These are phyloP conservation scores for Pseudocercospora fuligena DNA, from an alignment of 2,329 filamentous ascomycete species.

Conservation along the genomic window DNA sequence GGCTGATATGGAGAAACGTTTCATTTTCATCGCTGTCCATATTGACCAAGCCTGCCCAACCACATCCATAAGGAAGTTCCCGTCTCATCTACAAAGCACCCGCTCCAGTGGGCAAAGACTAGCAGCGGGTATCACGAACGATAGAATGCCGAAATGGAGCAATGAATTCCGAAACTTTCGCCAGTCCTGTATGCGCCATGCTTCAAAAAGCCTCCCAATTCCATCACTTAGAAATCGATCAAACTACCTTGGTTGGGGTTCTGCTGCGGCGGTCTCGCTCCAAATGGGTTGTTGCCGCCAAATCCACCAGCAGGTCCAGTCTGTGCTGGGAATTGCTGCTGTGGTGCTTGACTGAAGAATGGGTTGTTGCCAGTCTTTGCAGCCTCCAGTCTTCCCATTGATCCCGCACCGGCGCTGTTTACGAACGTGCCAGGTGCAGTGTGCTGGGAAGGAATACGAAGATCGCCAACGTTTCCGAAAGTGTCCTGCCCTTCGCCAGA, in stretches of 20 bases:
- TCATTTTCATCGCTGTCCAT: neutral
- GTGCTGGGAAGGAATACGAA: conserved; percentile 94
- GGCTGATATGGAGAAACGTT: neutral
- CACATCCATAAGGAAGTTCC: neutral
- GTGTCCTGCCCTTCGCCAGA: conserved; percentile 94
- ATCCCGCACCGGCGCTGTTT: conserved; percentile 87
- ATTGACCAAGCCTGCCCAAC: neutral
- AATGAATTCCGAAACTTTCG: neutral
- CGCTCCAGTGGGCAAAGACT: conserved; percentile 9
- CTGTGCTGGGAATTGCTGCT: conserved; percentile 55
- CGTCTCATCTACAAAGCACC: conserved; percentile 5
- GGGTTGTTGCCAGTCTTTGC: conserved; percentile 80
- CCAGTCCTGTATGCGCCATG: conserved; percentile 9
- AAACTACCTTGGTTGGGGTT: conserved; percentile 56
- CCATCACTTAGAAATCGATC: conserved; percentile 58
- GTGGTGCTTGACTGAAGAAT: conserved; percentile 70
- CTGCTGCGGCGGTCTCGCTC: conserved; percentile 52
- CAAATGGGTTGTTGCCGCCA: conserved; percentile 61
- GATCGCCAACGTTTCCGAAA: conserved; percentile 94
- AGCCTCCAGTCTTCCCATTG: conserved; percentile 69
- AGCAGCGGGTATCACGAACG: conserved; percentile 10
- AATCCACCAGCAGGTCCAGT: conserved; percentile 52
- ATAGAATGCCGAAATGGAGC: neutral
- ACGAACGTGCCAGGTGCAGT: conserved; percentile 95
- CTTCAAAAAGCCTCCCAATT: neutral